A percentile compares a stretch with the other conserved stretches of the same genome.
Evolutionary conservation across 1,284 basidiomycete species (phyloP).

Genomic region (Dichomitus squalens): DNA sequence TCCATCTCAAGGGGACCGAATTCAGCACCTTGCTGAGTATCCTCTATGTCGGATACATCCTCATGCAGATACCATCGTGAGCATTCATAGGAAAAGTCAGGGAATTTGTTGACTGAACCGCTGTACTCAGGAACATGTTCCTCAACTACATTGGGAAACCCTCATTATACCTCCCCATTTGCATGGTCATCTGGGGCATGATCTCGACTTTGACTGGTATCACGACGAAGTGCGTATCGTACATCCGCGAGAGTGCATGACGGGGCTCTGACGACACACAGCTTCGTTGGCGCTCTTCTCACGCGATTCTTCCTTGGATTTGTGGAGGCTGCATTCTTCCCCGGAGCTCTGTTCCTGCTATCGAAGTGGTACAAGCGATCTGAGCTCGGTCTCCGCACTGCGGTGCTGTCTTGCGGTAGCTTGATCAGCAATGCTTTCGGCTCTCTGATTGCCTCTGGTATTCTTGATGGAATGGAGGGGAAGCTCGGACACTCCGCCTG

Average conservation of each 20-base stretch:
- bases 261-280: constrained; percentile 28
- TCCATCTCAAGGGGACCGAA: constrained; percentile 62
- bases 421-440: constrained; percentile 86
- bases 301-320: constrained; percentile 78
- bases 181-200: constrained; percentile 74
- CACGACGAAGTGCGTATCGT: constrained; percentile 49
- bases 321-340: constrained; percentile 76
- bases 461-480: constrained; percentile 71
- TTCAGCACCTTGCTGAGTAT: constrained; percentile 75
- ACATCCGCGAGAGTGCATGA: neutral
- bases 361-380: constrained; percentile 75
- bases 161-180: constrained; percentile 71
- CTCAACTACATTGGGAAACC: constrained; percentile 73
- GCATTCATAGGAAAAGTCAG: constrained; percentile 25
- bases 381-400: constrained; percentile 73
- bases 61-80: constrained; percentile 81
- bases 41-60: constrained; percentile 78
- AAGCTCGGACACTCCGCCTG: constrained; percentile 73
- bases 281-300: constrained; percentile 69
- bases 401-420: constrained; percentile 71
- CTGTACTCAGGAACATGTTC: constrained; percentile 62
- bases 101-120: too few species aligned
- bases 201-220: constrained; percentile 69
- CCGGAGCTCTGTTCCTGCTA: constrained; percentile 63
- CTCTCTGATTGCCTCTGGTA: constrained; percentile 76